Base-by-base conservation (phyloP, 1,139 yeast species). In the Casaregolazyma lundiana region DNA sequence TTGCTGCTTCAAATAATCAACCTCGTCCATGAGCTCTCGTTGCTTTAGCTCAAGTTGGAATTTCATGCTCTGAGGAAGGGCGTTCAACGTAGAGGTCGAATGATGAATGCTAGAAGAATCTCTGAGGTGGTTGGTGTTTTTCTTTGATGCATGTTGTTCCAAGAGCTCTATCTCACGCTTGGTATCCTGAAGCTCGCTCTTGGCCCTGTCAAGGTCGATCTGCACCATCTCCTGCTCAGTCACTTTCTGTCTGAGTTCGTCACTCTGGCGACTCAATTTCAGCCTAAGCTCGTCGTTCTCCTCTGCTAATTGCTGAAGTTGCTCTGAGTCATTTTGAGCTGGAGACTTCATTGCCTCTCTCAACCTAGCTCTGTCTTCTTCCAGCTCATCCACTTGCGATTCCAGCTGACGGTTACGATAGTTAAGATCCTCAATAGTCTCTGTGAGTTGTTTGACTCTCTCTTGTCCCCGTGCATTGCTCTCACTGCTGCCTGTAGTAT, bases 401-500 rank as follows among this genome's bases (percentile, higher is more conserved):
- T 46, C 38, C 4, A 35, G 21, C 19, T 24, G 30, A 26, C 46
- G 17, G 20, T 34, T 20, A 38, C 46, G 47, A 29, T 40, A 38
- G 21, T 48, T 34, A 11, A 50, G 29, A 13, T 45, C 47, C 18
- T 58, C 54, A 15, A 60, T 24, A n/a, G 56, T 52, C 29, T 43
- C 53, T 35, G 55, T 54, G 21, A 52, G 45, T 9, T 54, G 54
- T 21, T 59, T 50, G 30, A 56, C 42, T 38, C 52, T 48, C 15
- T 53, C 44, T 7, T 41, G 41, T 26, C n/a, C 7, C 20, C 21
- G 19, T 19, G 20, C 16, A 29, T 37, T 21, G 40, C n/a, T n/a
- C 8, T 22, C 8, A 8, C 6, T 16, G 15, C 16, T 24, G 19
- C 22, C 35, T 9, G 30, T 16, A 11, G 30, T 19, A 15, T 40